These are phyloP conservation scores for Rhizophagus clarus DNA, from an alignment of 192 early-diverging fungal genomes.

Conservation along the genomic window DNA sequence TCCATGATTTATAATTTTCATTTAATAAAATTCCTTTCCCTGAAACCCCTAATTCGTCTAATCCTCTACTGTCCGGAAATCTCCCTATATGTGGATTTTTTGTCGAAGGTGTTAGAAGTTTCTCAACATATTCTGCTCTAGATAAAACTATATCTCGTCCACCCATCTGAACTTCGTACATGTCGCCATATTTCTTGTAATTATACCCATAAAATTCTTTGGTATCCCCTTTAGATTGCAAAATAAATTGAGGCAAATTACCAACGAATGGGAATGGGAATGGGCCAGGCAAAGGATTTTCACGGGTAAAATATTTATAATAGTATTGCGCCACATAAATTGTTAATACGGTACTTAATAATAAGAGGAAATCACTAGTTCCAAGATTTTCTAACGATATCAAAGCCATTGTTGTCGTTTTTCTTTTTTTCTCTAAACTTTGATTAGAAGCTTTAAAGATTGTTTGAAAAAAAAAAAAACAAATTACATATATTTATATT, in stretches of 20 bases:
- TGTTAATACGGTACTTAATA: too few species aligned
- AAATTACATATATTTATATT: too few species aligned
- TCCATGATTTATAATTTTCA: too few species aligned
- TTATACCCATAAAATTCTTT: neutral
- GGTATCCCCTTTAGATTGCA: neutral
- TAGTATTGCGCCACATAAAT: neutral
- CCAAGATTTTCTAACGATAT: too few species aligned
- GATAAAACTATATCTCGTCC: neutral
- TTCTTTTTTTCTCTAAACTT: too few species aligned
- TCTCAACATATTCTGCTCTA: constrained; percentile 4
- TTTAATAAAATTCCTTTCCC: neutral
- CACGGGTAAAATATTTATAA: neutral
- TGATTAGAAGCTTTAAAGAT: too few species aligned
- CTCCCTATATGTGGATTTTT: neutral
- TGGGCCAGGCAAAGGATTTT: constrained; percentile 6
- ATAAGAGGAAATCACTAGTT: too few species aligned
- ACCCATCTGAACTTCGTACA: constrained; percentile 14
- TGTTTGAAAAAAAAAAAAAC: too few species aligned
- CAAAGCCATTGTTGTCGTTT: too few species aligned
- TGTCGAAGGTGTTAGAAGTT: constrained; percentile 8
- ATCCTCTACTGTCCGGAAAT: neutral
- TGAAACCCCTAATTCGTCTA: neutral
- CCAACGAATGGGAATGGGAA: constrained; percentile 6
- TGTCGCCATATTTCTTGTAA: constrained; percentile 20
- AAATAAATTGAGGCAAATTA: too few species aligned